Percentiles rank a stretch among this genome's conserved stretches.
Conservation (phyloP, 129 eudicot species). For the Glebionis coronaria region DNA sequence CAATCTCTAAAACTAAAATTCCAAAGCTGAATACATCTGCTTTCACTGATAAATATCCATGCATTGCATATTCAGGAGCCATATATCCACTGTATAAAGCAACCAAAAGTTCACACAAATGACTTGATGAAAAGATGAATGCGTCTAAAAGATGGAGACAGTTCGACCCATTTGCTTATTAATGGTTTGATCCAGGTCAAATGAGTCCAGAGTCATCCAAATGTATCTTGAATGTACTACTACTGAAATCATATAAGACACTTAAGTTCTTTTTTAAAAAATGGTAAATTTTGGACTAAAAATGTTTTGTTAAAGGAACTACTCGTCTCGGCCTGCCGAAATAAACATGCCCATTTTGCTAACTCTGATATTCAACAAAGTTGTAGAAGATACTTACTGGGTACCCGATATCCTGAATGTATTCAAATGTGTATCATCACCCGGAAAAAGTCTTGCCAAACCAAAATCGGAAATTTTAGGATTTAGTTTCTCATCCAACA, state of each 20-base stretch:
- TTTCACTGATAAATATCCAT: constrained; percentile 79
- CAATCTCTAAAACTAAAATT: constrained; percentile 67
- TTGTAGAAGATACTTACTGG: constrained; percentile 45
- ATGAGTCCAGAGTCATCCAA: background rate
- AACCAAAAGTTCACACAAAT: background rate
- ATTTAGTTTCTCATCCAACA: constrained; percentile 61
- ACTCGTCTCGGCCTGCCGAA: background rate
- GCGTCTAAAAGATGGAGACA: too few species aligned
- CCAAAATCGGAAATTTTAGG: constrained; percentile 92
- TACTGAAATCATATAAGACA: background rate
- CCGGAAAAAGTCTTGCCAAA: constrained; percentile 89
- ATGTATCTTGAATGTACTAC: background rate
- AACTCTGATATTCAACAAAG: background rate
- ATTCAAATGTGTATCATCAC: constrained; percentile 73
- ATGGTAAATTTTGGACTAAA: background rate
- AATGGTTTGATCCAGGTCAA: background rate
- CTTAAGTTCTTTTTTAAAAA: background rate
- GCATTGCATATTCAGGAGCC: constrained; percentile 94
- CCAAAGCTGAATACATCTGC: constrained; percentile 88
- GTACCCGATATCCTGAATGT: constrained; percentile 83
- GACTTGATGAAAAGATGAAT: background rate
- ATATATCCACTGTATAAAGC: constrained; percentile 66
- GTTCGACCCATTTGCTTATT: background rate
- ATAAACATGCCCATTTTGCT: background rate
- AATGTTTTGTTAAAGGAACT: background rate